Evolutionary conservation across 306 rosid genomes (phyloP).

Genomic region (Inga laurina): DNA sequence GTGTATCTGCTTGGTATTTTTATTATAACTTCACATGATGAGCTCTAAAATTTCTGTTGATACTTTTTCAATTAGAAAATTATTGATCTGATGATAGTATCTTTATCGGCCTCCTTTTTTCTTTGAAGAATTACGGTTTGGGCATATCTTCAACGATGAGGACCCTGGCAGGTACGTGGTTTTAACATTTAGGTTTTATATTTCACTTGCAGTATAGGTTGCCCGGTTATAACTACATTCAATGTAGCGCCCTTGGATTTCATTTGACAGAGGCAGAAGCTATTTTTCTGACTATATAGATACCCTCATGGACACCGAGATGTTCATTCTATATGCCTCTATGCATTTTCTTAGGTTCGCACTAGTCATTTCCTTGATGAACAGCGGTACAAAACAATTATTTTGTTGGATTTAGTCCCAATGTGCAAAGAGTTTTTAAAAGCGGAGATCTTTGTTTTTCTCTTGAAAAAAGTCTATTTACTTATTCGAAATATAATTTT

Average conservation of each 20-base stretch:
- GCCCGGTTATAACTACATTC: constrained; percentile 14
- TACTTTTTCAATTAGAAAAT: constrained; percentile 22
- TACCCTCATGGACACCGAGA: background rate
- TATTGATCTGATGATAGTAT: constrained; percentile 30
- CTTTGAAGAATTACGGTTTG: constrained; percentile 76
- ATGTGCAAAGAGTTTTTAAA: background rate
- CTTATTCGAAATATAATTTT: background rate
- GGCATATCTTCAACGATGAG: constrained; percentile 96
- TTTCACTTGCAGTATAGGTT: constrained; percentile 23
- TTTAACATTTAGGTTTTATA: constrained; percentile 33
- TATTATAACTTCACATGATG: constrained; percentile 23
- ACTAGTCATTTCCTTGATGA: constrained; percentile 12
- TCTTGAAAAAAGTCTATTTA: background rate
- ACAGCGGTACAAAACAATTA: background rate
- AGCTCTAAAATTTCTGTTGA: background rate
- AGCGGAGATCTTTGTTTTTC: background rate
- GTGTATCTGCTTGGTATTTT: constrained; percentile 35
- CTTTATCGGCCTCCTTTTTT: constrained; percentile 14
- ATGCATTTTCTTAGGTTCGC: background rate
- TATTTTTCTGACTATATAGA: background rate
- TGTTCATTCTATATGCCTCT: background rate
- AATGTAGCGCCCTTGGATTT: background rate
- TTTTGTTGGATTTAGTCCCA: background rate
- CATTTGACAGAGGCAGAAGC: background rate
- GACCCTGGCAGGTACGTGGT: constrained; percentile 86